Percentiles rank a stretch among this genome's conserved stretches.
Evolutionary conservation across 148 eudicot genomes (phyloP).

Genomic region (Gaultheria prostrata): DNA sequence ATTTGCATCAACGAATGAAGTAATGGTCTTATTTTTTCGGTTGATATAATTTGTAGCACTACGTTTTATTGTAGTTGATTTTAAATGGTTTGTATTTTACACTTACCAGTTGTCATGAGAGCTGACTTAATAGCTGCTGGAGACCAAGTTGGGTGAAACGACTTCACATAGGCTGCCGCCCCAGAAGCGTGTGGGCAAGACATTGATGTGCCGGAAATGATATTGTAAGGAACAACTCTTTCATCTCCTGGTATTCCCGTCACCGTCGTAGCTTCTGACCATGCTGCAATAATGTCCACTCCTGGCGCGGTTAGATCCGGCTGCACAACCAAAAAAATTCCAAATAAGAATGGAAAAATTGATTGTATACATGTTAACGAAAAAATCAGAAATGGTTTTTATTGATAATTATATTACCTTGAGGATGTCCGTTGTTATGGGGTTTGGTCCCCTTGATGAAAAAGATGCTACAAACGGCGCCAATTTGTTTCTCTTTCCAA

Average conservation of each 20-base stretch:
- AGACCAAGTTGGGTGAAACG: conserved; percentile 58
- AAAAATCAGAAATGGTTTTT: not conserved
- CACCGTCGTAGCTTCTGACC: conserved; percentile 28
- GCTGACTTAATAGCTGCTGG: conserved; percentile 37
- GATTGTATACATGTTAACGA: too few species aligned
- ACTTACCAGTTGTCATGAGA: not conserved
- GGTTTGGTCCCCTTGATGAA: conserved; percentile 69
- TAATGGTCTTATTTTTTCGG: too few species aligned
- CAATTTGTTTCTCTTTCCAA: conserved; percentile 11
- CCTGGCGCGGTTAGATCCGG: conserved; percentile 72
- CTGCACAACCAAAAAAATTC: conserved; percentile 19
- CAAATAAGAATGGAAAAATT: not conserved
- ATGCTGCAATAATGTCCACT: conserved; percentile 61
- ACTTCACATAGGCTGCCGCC: conserved; percentile 57
- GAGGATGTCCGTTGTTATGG: conserved; percentile 39
- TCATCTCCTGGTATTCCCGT: conserved; percentile 31
- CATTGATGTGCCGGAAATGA: conserved; percentile 71
- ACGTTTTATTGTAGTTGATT: not conserved
- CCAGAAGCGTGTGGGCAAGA: conserved; percentile 67
- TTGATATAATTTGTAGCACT: too few species aligned
- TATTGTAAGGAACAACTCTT: conserved; percentile 31
- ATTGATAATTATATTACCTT: conserved; percentile 39
- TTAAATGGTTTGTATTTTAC: not conserved
- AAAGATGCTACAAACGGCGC: conserved; percentile 43
- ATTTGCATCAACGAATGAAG: not conserved